Evolutionary conservation across 768 basidiomycete species (phyloP), one percentile per base, ranked within the genome.

Genomic region (Cyclocybe aegerita): DNA sequence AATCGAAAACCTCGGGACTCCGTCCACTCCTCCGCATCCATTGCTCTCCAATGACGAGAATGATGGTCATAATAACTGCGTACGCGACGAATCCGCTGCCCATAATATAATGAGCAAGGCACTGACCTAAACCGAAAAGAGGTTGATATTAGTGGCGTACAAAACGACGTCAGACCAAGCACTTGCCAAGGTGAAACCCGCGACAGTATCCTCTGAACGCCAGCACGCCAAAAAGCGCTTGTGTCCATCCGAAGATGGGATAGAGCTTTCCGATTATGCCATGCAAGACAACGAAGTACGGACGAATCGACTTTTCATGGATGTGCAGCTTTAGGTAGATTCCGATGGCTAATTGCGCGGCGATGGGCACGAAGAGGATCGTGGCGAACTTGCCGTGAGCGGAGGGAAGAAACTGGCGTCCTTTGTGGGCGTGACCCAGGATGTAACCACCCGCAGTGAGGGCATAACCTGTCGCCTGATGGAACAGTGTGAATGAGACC

Each of bases 311-410:
- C 52, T 76, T 75, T 67, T 96, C 91, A 54, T 94, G 78, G 23
- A 97, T 85, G 65, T 97, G 95, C 6, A 95, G 71, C 69, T 96
- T 97, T 58, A 98, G 85, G 69, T 96, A 98, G 39, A 92, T 79
- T 4, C 95, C 95, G 42, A 93, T 72, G 16, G 65, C 58, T 9
- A 89, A 72, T 69, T 97, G 94, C 1, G 72, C 56, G 10, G 77
- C 57, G 35, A 94, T 81, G 11, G 90, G 84, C 34, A 83, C 43
- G 56, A 89, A 70, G 14, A 88, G 71, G 42, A 93, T 70, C 34
- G 77, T 80, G 14, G 85, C 87, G 57, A 88, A 83, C 9, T 68
- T 66, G 4, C 85, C 88, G 63, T 97, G 94, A 0, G 81, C 81
- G 4, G 89, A 88, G 29, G 76, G 71, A 1, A 82, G 79, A 60